A percentile compares a stretch with the other conserved stretches of the same genome.
phyloP scores from a whole-genome alignment of 2,329 filamentous ascomycete species.

The Leptographium lundbergii region DNA sequence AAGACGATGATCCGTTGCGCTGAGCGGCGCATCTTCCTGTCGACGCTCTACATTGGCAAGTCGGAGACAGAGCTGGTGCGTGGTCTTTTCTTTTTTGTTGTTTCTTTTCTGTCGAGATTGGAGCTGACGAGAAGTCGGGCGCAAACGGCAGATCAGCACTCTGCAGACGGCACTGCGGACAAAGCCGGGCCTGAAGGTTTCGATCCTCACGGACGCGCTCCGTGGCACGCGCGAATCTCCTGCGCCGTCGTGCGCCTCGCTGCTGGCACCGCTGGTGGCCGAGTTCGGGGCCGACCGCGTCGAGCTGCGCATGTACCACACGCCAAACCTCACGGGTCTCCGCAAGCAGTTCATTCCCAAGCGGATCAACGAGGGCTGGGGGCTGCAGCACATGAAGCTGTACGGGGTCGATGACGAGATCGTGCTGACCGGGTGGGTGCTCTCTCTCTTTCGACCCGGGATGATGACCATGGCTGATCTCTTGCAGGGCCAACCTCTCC shows the following conservation, averaged over 20 bases:
- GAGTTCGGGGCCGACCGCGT: slow-evolving; percentile 79
- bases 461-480: background rate
- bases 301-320: slow-evolving; percentile 95
- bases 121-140: background rate
- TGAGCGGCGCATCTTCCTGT: slow-evolving; percentile 71
- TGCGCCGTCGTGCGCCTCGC: slow-evolving; percentile 71
- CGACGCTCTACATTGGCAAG: slow-evolving; percentile 94
- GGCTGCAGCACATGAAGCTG: slow-evolving; percentile 96
- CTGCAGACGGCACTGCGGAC: slow-evolving; percentile 60
- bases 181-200: slow-evolving; percentile 68
- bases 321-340: slow-evolving; percentile 81
- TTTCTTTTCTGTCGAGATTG: no score
- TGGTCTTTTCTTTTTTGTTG: background rate
- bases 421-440: slow-evolving; percentile 71
- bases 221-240: slow-evolving; percentile 87
- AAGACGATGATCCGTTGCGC: slow-evolving; percentile 73
- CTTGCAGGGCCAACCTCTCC: slow-evolving; percentile 63
- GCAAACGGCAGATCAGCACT: slow-evolving; percentile 49
- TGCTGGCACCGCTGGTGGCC: slow-evolving; percentile 68
- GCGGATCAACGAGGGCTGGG: slow-evolving; percentile 96
- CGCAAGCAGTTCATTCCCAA: slow-evolving; percentile 74
- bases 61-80: slow-evolving; percentile 72
- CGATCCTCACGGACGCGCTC: slow-evolving; percentile 81
- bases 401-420: slow-evolving; percentile 94
- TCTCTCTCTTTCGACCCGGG: background rate